These are phyloP conservation scores for Globisporangium canariense DNA, from an alignment of 352 stramenopile genomes.

Conservation along the genomic window DNA sequence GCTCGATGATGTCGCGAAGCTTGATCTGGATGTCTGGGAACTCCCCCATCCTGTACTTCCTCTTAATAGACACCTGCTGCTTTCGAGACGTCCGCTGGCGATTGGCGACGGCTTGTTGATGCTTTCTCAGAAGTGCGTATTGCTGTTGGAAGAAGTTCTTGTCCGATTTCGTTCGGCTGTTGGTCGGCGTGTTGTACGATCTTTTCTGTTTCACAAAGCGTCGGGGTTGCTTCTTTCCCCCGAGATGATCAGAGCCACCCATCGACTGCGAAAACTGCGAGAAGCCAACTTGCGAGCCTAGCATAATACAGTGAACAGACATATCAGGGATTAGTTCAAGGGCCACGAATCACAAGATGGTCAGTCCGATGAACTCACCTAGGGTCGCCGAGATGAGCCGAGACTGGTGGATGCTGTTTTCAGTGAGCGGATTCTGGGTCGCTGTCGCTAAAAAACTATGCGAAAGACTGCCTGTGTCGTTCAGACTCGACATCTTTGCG, in stretches of 20 bases:
- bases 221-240: neutral
- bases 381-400: slow-evolving; percentile 36
- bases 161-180: slow-evolving; percentile 13
- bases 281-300: slow-evolving; percentile 6
- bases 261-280: slow-evolving; percentile 10
- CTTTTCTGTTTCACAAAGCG: slow-evolving; percentile 31
- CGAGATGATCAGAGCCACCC: neutral
- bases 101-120: slow-evolving; percentile 47
- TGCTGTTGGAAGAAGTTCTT: slow-evolving; percentile 65
- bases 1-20: slow-evolving; percentile 57
- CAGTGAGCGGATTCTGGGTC: slow-evolving; percentile 16
- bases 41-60: slow-evolving; percentile 67
- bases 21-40: slow-evolving; percentile 83
- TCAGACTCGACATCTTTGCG: slow-evolving; percentile 8
- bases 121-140: slow-evolving; percentile 49
- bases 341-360: neutral
- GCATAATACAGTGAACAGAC: neutral
- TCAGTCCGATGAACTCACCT: slow-evolving; percentile 5
- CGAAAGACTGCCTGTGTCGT: slow-evolving; percentile 3
- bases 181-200: neutral
- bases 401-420: slow-evolving; percentile 33
- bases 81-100: slow-evolving; percentile 43
- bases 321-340: neutral
- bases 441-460: slow-evolving; percentile 14
- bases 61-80: slow-evolving; percentile 55